Conservation (phyloP, 805 yeast genomes). For the Suhomyces kilbournensis region DNA sequence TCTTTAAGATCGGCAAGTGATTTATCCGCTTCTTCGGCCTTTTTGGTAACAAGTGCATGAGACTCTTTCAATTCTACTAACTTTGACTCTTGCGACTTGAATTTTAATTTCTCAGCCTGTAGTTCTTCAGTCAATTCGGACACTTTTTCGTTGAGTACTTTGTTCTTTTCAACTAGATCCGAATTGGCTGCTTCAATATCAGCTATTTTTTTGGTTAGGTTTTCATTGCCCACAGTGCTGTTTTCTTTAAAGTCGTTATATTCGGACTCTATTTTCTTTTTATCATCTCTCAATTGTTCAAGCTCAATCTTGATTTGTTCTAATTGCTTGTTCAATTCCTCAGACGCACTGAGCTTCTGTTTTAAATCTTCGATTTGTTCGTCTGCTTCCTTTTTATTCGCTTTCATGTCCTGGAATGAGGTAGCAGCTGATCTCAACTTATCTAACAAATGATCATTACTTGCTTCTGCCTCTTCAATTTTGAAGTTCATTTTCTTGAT, state of each 20-base stretch:
- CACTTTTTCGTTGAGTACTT: neutral
- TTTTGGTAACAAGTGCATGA: neutral
- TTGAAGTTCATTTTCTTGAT: constrained; percentile 20
- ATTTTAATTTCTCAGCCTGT: neutral
- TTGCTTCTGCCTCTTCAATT: constrained; percentile 26
- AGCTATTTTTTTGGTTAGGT: neutral
- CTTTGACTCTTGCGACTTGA: neutral
- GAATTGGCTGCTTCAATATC: constrained; percentile 2
- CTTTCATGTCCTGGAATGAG: constrained; percentile 30
- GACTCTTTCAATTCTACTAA: neutral
- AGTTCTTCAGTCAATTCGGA: neutral
- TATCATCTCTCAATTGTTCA: neutral
- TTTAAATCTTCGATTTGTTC: neutral
- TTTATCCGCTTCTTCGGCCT: neutral
- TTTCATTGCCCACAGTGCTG: neutral
- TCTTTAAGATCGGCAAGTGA: neutral
- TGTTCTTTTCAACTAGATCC: neutral
- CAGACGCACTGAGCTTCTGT: neutral
- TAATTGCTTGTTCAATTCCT: neutral
- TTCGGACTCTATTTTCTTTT: neutral
- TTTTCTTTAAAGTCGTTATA: neutral
- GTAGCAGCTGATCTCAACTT: constrained; percentile 39
- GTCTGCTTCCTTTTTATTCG: constrained; percentile 11
- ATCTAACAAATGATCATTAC: constrained; percentile 38
- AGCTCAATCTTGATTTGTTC: neutral